Evolutionary conservation across 768 basidiomycete species (phyloP).

Genomic region (Kwoniella sp.): DNA sequence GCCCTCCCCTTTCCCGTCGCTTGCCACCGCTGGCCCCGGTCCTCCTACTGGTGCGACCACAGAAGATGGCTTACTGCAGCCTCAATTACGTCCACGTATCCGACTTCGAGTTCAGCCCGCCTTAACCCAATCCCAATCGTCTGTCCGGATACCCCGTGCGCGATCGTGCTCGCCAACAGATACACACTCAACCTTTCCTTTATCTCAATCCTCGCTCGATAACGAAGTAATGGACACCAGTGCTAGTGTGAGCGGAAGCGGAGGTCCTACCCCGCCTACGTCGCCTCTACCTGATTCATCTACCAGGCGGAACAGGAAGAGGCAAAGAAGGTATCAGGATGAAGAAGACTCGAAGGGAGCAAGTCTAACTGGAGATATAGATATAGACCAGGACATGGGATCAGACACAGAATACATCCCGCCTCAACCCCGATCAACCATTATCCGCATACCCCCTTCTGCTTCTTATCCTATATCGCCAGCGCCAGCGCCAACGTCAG

Average conservation of each 20-base stretch:
- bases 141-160: no score
- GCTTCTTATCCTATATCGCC: conserved; percentile 1
- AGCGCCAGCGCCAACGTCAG: neutral
- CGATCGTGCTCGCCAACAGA: neutral
- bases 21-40: no score
- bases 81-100: neutral
- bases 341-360: no score
- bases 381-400: neutral
- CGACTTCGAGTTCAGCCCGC: neutral
- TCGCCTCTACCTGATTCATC: conserved; percentile 4
- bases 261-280: conserved; percentile 15
- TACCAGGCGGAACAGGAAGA: neutral
- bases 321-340: neutral
- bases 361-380: neutral
- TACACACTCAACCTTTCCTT: neutral
- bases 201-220: neutral
- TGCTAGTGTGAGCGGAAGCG: neutral
- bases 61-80: neutral
- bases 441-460: neutral
- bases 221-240: no score
- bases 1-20: conserved; percentile 2
- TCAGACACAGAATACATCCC: conserved; percentile 11
- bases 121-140: no score
- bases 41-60: neutral
- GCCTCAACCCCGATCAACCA: conserved; percentile 3